Conservation (phyloP, 202 grass and related monocot genomes). For the Dendrocalamus latiflorus region DNA sequence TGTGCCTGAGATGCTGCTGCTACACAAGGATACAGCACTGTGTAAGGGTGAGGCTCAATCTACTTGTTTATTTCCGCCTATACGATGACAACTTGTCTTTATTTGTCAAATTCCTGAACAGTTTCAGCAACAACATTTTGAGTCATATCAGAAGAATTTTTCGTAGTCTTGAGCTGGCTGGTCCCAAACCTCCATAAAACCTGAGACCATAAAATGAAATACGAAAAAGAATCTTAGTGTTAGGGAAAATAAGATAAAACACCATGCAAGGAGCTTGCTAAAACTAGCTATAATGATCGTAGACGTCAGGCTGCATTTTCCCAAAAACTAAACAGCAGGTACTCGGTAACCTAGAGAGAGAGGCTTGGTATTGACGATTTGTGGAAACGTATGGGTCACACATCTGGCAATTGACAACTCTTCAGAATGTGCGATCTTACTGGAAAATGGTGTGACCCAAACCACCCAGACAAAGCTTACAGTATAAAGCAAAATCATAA, state of each 20-base stretch:
- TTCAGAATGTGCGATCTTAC: not conserved
- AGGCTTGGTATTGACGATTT: not conserved
- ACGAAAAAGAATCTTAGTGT: not conserved
- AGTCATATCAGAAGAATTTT: conserved; percentile 62
- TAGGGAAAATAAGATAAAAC: not conserved
- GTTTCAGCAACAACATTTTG: conserved; percentile 22
- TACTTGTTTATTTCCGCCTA: conserved; percentile 13
- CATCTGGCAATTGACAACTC: not conserved
- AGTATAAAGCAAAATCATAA: not conserved
- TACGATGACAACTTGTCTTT: not conserved
- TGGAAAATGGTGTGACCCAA: not conserved
- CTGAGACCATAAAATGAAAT: conserved; percentile 23
- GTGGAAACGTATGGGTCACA: not conserved
- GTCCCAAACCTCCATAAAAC: conserved; percentile 87
- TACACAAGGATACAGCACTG: not conserved
- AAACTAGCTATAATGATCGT: not conserved
- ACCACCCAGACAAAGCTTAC: not conserved
- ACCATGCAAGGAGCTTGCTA: not conserved
- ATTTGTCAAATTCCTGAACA: conserved; percentile 2
- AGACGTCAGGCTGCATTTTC: not conserved
- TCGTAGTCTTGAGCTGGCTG: conserved; percentile 69
- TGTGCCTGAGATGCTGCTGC: not conserved
- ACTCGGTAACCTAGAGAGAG: not conserved
- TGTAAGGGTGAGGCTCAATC: not conserved
- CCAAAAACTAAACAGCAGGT: not conserved